Conservation (phyloP, 352 stramenopile genomes). For the Pythium plurisporium region DNA sequence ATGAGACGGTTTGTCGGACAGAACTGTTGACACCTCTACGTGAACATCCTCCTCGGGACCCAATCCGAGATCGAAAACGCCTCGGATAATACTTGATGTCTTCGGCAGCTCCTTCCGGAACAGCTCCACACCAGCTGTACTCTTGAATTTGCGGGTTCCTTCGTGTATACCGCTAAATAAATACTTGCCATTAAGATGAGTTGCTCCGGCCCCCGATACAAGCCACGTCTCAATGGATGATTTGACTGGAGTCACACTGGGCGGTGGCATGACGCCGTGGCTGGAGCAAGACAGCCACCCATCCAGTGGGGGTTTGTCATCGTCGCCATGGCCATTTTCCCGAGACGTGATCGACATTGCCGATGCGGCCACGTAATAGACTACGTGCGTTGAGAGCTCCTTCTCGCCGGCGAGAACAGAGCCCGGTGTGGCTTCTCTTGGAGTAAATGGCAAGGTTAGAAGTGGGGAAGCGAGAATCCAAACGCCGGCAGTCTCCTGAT, state of each 20-base stretch:
- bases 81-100: constrained; percentile 38
- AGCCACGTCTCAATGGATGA: constrained; percentile 63
- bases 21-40: not conserved
- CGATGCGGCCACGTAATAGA: constrained; percentile 62
- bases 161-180: constrained; percentile 56
- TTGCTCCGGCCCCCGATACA: constrained; percentile 43
- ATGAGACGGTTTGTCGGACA: not conserved
- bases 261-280: constrained; percentile 36
- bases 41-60: not conserved
- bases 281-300: constrained; percentile 57
- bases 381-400: constrained; percentile 56
- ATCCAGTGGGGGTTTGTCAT: constrained; percentile 30
- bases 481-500: constrained; percentile 26
- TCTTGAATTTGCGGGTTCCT: constrained; percentile 53
- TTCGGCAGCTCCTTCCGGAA: constrained; percentile 61
- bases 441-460: constrained; percentile 44
- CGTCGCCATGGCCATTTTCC: not conserved
- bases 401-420: constrained; percentile 39
- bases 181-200: constrained; percentile 61
- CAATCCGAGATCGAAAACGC: constrained; percentile 21
- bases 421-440: constrained; percentile 28
- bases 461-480: constrained; percentile 54
- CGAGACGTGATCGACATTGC: not conserved
- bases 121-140: constrained; percentile 52
- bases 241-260: constrained; percentile 27